phyloP scores from a whole-genome alignment of 441 rosid genomes.

The Populus trichocarpa region DNA sequence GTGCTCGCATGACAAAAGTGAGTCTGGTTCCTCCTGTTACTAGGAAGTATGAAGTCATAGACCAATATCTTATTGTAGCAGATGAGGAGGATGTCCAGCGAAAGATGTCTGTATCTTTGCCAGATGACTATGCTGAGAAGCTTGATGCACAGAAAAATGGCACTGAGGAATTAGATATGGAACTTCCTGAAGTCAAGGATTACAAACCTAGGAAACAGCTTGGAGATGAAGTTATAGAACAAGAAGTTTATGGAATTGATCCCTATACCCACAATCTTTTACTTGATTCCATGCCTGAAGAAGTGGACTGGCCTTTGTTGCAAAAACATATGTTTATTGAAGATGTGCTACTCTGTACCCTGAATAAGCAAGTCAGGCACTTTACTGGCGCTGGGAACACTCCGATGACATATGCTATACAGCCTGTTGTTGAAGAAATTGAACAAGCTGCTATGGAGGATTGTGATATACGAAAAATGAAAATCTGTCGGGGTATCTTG shows the following conservation, averaged over 20 bases:
- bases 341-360: constrained; percentile 75
- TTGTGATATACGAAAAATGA: constrained; percentile 59
- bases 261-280: constrained; percentile 96
- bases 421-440: constrained; percentile 85
- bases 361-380: constrained; percentile 83
- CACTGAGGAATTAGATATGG: constrained; percentile 95
- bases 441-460: constrained; percentile 65
- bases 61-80: constrained; percentile 72
- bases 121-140: constrained; percentile 96
- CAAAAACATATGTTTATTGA: constrained; percentile 89
- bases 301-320: constrained; percentile 68
- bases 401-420: constrained; percentile 85
- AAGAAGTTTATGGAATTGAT: constrained; percentile 99
- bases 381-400: constrained; percentile 91
- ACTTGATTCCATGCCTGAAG: constrained; percentile 98
- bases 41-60: constrained; percentile 94
- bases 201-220: constrained; percentile 90
- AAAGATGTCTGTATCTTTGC: constrained; percentile 92
- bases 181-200: constrained; percentile 99
- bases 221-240: constrained; percentile 92
- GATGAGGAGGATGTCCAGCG: constrained; percentile 90
- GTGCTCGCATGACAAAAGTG: constrained; percentile 99
- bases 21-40: constrained; percentile 99
- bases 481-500: constrained; percentile 75
- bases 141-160: constrained; percentile 90